These are phyloP conservation scores for Manihot esculenta DNA, from an alignment of 441 rosid genomes.

Conservation along the genomic window DNA sequence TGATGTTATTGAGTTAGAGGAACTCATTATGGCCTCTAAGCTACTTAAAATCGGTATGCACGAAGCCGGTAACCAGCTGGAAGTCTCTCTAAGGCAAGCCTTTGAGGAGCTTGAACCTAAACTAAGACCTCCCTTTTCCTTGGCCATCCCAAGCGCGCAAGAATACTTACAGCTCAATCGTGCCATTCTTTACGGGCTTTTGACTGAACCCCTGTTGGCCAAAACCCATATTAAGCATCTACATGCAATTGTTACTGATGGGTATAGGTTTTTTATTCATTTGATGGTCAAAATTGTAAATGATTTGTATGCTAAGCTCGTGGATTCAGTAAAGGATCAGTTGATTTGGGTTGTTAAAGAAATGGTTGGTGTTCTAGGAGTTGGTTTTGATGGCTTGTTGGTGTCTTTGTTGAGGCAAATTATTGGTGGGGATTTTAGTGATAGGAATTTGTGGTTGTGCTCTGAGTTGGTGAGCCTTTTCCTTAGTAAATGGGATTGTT, in stretches of 20 bases:
- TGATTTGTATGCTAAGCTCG: conserved; percentile 58
- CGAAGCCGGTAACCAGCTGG: conserved; percentile 52
- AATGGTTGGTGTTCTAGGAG: conserved; percentile 64
- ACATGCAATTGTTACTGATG: conserved; percentile 73
- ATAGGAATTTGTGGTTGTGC: conserved; percentile 75
- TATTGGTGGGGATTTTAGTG: conserved; percentile 63
- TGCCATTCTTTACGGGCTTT: conserved; percentile 62
- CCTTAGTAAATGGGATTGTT: conserved; percentile 46
- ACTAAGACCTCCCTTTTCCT: conserved; percentile 61
- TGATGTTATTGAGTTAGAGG: neutral
- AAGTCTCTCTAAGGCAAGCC: conserved; percentile 57
- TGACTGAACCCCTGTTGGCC: conserved; percentile 36
- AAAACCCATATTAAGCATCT: conserved; percentile 57
- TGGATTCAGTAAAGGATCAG: conserved; percentile 54
- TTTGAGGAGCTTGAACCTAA: conserved; percentile 42
- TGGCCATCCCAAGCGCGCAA: conserved; percentile 46
- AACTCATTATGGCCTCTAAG: conserved; percentile 32
- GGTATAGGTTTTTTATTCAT: conserved; percentile 50
- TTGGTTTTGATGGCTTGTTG: conserved; percentile 56
- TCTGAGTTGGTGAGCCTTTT: conserved; percentile 59
- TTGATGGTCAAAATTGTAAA: conserved; percentile 41
- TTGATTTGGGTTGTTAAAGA: conserved; percentile 67
- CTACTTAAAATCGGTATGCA: conserved; percentile 34
- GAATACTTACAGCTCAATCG: conserved; percentile 54
- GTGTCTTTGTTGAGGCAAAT: conserved; percentile 58